Evolutionary conservation across 768 basidiomycete genomes (phyloP), one percentile per base, ranked within the genome.

Genomic region (Boletus bicolor): DNA sequence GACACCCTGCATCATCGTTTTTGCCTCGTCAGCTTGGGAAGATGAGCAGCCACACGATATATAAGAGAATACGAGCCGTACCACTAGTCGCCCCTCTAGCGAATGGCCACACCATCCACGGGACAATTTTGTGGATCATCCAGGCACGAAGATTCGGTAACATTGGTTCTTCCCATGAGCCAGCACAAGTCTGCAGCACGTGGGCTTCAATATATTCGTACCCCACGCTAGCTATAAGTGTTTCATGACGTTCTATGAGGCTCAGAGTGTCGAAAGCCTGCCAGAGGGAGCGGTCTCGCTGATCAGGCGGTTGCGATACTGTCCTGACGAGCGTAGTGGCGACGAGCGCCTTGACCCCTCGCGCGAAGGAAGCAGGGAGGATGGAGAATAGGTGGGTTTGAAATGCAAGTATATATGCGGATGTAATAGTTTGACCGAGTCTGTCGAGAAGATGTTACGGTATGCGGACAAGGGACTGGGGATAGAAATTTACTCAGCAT

Each of bases 91-190:
- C 84, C 11, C 82, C 81, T 63, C 83, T 76, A 0, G 88, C 91
- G 62, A 91, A 93, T 42, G 91, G 86, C 66, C 82, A 75, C 24
- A 90, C 57, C 82, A 97, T 84, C 94, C 93, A 95, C 7, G 88
- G 84, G 2, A 90, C 87, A 43, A 95, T 84, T 54, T 81, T 86
- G 55, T 81, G 78, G 9, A 83, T 75, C 82, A 95, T 92, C 91
- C 93, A 95, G 17, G 76, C 69, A 47, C 87, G 76, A 57, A 93
- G 72, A 3, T 69, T 75, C 4, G 77, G 76, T 54, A 95, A 66
- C 76, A 87, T 78, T 7, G 83, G 81, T 48, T 76, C 79, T 35
- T 79, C 79, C 90, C 91, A 96, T 62, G 82, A 80, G 3, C 79
- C 83, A 10, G 81, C 72, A 65, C 89, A 93, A 3, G 80, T 82